Conservation (phyloP, 331 rosid genomes). For the Spiraea crenata region DNA sequence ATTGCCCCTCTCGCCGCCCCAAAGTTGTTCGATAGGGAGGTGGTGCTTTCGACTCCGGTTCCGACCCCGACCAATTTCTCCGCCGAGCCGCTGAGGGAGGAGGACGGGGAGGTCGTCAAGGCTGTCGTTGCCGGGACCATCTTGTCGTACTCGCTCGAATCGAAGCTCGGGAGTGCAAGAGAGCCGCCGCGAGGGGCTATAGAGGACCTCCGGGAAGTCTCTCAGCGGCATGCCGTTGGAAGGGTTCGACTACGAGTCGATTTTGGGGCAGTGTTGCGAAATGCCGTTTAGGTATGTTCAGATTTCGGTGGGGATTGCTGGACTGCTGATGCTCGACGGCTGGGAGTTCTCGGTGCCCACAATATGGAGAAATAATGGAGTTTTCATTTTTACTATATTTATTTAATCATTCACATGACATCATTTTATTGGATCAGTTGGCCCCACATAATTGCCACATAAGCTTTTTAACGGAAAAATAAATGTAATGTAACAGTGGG, state of each 20-base stretch:
- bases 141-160: constrained; percentile 48
- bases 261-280: constrained; percentile 55
- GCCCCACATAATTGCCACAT: no score
- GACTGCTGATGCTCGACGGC: constrained; percentile 44
- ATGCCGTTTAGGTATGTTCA: constrained; percentile 52
- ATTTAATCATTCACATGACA: no score
- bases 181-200: constrained; percentile 48
- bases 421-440: no score
- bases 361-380: no score
- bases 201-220: constrained; percentile 42
- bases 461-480: no score
- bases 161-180: constrained; percentile 47
- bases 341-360: constrained; percentile 41
- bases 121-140: constrained; percentile 35
- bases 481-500: no score
- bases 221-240: constrained; percentile 44
- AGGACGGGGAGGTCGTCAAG: constrained; percentile 41
- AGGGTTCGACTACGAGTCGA: constrained; percentile 44
- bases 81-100: constrained; percentile 17
- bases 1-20: constrained; percentile 19
- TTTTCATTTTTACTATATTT: no score
- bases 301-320: constrained; percentile 52
- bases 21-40: constrained; percentile 24
- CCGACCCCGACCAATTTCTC: constrained; percentile 2
- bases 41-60: constrained; percentile 5